A percentile compares a stretch with the other conserved stretches of the same genome.
Evolutionary conservation across 805 yeast genomes (phyloP).

Genomic region (Ogataea allantospora): DNA sequence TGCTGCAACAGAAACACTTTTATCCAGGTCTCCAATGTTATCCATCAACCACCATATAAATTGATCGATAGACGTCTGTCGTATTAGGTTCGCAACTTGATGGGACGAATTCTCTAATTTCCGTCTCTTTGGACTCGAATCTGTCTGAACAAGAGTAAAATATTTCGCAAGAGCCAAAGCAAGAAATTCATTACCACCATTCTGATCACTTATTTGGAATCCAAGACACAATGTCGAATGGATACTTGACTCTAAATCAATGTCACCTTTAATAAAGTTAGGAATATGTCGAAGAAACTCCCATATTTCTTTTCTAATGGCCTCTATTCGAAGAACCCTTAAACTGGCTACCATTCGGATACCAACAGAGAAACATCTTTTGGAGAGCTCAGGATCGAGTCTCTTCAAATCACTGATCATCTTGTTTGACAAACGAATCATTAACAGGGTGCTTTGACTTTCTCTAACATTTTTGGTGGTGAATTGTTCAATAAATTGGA

Average conservation of each 20-base stretch:
- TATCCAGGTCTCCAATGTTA: conserved; percentile 1
- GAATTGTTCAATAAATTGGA: background rate
- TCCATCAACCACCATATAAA: conserved; percentile 1
- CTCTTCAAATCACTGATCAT: conserved; percentile 1
- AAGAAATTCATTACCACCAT: background rate
- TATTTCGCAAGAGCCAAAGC: conserved; percentile 2
- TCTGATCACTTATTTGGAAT: conserved; percentile 2
- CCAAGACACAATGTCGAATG: conserved; percentile 6
- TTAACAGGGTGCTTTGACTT: background rate
- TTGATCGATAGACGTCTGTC: background rate
- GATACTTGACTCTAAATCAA: background rate
- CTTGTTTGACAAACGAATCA: conserved; percentile 1
- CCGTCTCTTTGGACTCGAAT: background rate
- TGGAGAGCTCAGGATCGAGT: background rate
- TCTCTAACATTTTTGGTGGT: background rate
- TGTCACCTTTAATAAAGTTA: background rate
- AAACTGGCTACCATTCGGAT: conserved; percentile 1
- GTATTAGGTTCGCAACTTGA: conserved; percentile 2
- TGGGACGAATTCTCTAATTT: background rate
- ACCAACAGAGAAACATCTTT: conserved; percentile 2
- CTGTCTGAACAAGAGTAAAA: background rate
- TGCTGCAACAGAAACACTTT: background rate
- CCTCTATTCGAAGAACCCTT: conserved; percentile 5
- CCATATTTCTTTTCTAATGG: background rate
- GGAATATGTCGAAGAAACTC: background rate